A percentile compares a stretch with the other conserved stretches of the same genome.
Conservation (phyloP, 75 land plant species). For the Pseudotsuga menziesii region DNA sequence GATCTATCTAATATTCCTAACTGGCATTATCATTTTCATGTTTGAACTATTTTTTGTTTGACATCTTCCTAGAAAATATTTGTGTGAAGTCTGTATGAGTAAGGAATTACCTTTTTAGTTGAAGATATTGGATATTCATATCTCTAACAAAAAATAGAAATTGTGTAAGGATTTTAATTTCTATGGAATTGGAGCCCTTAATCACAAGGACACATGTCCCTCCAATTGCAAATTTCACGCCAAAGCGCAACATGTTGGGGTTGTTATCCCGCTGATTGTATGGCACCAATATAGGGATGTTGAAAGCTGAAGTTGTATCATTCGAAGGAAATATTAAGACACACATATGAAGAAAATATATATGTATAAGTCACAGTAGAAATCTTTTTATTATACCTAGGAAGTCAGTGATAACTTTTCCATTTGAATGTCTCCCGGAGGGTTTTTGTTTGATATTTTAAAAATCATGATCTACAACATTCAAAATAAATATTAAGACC, state of each 20-base stretch:
- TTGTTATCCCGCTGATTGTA: constrained; percentile 14
- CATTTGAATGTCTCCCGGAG: constrained; percentile 48
- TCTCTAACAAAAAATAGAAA: not conserved
- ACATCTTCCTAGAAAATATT: not conserved
- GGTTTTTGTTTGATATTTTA: no score
- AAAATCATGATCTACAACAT: no score
- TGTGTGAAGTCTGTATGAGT: not conserved
- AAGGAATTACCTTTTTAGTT: not conserved
- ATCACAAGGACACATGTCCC: constrained; percentile 14
- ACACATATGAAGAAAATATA: not conserved
- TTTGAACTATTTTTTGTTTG: not conserved
- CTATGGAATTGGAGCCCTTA: no score
- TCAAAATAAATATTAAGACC: no score
- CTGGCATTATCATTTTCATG: not conserved
- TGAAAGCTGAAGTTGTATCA: constrained; percentile 24
- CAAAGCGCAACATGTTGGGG: constrained; percentile 2
- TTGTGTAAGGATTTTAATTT: no score
- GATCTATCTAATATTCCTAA: not conserved
- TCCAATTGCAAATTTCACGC: constrained; percentile 27
- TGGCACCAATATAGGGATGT: constrained; percentile 29
- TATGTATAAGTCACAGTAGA: not conserved
- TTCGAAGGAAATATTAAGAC: no score
- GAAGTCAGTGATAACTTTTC: constrained; percentile 47
- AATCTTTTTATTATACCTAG: constrained; percentile 22
- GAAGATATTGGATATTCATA: not conserved